Evolutionary conservation across 2,329 filamentous ascomycete genomes (phyloP), one percentile per base, ranked within the genome.

Genomic region (Fusarium sp.): DNA sequence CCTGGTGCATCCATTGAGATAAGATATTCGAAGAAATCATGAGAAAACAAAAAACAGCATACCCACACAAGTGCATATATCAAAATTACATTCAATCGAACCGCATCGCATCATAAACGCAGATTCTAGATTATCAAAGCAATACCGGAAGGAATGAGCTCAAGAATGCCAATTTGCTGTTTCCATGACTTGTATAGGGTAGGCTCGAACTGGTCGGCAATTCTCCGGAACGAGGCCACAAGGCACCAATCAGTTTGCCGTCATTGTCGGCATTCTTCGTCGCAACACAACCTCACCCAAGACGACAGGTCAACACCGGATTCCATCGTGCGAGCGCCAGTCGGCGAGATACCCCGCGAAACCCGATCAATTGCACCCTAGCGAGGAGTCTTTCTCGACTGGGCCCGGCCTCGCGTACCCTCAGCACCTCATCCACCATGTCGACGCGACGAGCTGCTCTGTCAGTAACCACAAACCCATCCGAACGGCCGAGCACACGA

Each of bases 381-480:
- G 60, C 56, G 65, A 78, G 66, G 73, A 75, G 59, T 54, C 59
- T 67, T 61, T 65, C 58, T 66, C 68, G 61, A 71, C 59, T 73
- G 71, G 63, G 63, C 45, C 62, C 67, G 61, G 63, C 57, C 60
- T 69, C 64, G 65, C 69, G 64, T 64, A 39, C 35, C 64, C 56
- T 68, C 60, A 60, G 27, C 18, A 59, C 45, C 48, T 63, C 24
- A 64, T 39, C 41, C 62, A 73, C 45, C 65, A 81, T 82, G 80
- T 79, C 80, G 71, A 80, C 80, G 72, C 84, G 85, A 82, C 86
- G 85, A 80, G 88, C 87, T 77, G 85, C 85, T 33, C 75, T 89
- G 88, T 89, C 73, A 86, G 88, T 80, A 61, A 48, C 60, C 56
- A 60, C 37, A 56, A 65, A 41, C 45, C 63, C 31, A 56, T 69